Evolutionary conservation across 805 yeast genomes (phyloP).

Genomic region (Torulaspora maleeae): DNA sequence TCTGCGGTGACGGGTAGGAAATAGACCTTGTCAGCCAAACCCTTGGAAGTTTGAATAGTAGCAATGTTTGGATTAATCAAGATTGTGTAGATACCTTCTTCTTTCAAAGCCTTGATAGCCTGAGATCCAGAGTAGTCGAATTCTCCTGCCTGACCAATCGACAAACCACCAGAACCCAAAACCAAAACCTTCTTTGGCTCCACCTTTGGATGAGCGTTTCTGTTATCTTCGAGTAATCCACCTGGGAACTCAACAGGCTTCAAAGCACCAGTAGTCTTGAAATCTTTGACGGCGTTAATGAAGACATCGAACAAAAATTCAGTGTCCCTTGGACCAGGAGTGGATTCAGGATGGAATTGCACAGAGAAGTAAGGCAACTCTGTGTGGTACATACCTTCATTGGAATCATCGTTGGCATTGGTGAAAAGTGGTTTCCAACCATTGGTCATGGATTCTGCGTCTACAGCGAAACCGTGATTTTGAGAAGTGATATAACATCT

Average conservation of each 20-base stretch:
- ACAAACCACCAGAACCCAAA: conserved; percentile 96
- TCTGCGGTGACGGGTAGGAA: conserved; percentile 97
- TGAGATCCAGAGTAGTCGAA: conserved; percentile 98
- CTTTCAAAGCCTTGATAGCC: conserved; percentile 96
- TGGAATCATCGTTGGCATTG: conserved; percentile 94
- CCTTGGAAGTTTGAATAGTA: conserved; percentile 96
- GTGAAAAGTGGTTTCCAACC: conserved; percentile 95
- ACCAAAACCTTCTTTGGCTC: conserved; percentile 88
- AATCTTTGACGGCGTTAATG: conserved; percentile 70
- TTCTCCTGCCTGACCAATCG: conserved; percentile 99
- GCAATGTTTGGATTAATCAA: conserved; percentile 97
- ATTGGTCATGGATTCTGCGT: conserved; percentile 59
- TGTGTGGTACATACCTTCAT: conserved; percentile 95
- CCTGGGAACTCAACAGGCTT: conserved; percentile 89
- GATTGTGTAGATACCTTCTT: conserved; percentile 94
- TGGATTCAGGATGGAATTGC: conserved; percentile 98
- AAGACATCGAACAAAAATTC: conserved; percentile 95
- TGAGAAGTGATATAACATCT: conserved; percentile 98
- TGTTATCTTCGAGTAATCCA: conserved; percentile 69
- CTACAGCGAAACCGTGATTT: conserved; percentile 98
- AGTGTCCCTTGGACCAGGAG: conserved; percentile 99
- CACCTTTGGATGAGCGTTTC: conserved; percentile 69
- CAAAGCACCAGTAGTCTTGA: conserved; percentile 48
- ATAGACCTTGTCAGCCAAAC: conserved; percentile 96
- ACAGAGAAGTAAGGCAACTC: conserved; percentile 91